Conservation (phyloP, 495 filamentous ascomycete species). For the Haplographium delicatum region DNA sequence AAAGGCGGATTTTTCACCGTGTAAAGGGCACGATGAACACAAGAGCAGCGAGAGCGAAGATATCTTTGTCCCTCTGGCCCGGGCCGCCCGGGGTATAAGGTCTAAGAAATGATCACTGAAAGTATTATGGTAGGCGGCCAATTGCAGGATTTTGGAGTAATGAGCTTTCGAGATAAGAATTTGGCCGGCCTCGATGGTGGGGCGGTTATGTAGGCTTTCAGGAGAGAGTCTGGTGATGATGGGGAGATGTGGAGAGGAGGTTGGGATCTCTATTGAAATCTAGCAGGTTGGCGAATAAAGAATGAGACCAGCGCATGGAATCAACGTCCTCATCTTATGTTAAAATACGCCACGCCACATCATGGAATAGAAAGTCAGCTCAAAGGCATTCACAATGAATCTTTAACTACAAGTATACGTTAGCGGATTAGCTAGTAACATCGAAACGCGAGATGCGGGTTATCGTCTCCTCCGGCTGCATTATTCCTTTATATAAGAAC, state of each 20-base stretch:
- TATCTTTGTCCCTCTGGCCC: slow-evolving; percentile 63
- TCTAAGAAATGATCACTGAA: slow-evolving; percentile 58
- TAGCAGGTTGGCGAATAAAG: slow-evolving; percentile 37
- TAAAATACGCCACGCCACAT: no score
- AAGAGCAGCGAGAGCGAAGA: slow-evolving; percentile 51
- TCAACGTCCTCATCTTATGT: not conserved
- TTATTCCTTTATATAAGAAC: no score
- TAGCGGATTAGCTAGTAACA: no score
- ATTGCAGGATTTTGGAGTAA: slow-evolving; percentile 46
- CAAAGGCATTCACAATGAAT: no score
- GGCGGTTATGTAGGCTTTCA: slow-evolving; percentile 23
- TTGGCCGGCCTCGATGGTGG: slow-evolving; percentile 49
- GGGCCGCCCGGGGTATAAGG: slow-evolving; percentile 51
- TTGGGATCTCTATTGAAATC: slow-evolving; percentile 30
- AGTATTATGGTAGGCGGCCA: slow-evolving; percentile 60
- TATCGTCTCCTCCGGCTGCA: no score
- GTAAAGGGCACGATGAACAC: no score
- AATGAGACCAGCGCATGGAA: slow-evolving; percentile 26
- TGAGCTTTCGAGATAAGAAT: slow-evolving; percentile 51
- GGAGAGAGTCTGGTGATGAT: slow-evolving; percentile 44
- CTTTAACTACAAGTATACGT: no score
- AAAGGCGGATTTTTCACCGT: no score
- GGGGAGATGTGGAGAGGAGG: slow-evolving; percentile 48
- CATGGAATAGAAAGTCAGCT: no score
- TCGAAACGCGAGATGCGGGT: no score